phyloP scores from a whole-genome alignment of 805 yeast genomes.

The Candida jianshihensis region DNA sequence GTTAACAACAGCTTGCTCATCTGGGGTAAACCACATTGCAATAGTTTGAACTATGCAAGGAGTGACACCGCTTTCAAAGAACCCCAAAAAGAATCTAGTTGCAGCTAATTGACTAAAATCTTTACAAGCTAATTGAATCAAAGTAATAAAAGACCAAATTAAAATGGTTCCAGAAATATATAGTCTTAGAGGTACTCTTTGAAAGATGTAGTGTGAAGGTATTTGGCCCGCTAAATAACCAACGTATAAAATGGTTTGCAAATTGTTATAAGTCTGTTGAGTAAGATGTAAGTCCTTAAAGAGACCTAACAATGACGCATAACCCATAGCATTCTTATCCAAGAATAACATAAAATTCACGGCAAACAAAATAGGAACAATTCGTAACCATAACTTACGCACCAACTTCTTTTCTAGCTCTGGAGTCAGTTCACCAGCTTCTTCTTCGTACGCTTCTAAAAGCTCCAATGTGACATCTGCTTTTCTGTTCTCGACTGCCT shows the following conservation, averaged over 20 bases:
- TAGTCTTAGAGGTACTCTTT: slow-evolving; percentile 3
- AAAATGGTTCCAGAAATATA: slow-evolving; percentile 4
- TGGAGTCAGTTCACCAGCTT: slow-evolving; percentile 14
- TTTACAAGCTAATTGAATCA: not conserved
- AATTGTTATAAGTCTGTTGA: slow-evolving; percentile 7
- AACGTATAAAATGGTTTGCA: slow-evolving; percentile 7
- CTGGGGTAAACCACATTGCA: slow-evolving; percentile 33
- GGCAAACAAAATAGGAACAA: slow-evolving; percentile 17
- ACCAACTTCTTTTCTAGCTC: slow-evolving; percentile 6
- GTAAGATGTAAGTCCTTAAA: slow-evolving; percentile 6
- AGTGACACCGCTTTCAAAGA: slow-evolving; percentile 21
- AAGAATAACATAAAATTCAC: slow-evolving; percentile 12
- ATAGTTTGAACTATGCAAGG: slow-evolving; percentile 33
- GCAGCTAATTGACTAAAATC: slow-evolving; percentile 7
- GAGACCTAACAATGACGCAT: slow-evolving; percentile 10
- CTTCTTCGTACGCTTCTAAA: slow-evolving; percentile 6
- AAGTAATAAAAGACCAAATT: slow-evolving; percentile 7
- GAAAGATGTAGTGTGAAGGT: slow-evolving; percentile 7
- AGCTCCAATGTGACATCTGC: slow-evolving; percentile 21
- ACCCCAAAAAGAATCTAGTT: slow-evolving; percentile 12
- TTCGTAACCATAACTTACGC: slow-evolving; percentile 13
- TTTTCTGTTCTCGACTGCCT: slow-evolving; percentile 7
- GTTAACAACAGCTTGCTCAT: slow-evolving; percentile 35
- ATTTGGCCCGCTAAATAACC: slow-evolving; percentile 11
- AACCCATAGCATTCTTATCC: slow-evolving; percentile 14